phyloP scores from a whole-genome alignment of 2,329 filamentous ascomycete species.

The Aureobasidium sp. region DNA sequence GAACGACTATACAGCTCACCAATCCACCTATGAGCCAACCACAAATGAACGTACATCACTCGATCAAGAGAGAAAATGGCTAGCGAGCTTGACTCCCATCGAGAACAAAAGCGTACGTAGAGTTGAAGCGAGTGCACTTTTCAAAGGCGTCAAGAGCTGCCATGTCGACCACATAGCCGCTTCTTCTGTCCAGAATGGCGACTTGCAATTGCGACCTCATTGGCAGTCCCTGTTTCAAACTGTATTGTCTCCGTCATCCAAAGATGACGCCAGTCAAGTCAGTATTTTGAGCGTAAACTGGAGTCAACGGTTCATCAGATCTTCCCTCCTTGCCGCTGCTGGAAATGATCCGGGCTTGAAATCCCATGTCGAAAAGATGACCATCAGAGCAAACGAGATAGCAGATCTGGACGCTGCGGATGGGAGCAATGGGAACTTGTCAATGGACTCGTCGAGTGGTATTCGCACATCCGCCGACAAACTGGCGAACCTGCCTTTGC shows the following conservation, averaged over 20 bases:
- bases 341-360: not conserved
- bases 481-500: conserved; percentile 24
- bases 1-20: conserved; percentile 32
- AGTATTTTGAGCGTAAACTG: conserved; percentile 43
- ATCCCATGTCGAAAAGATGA: conserved; percentile 18
- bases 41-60: conserved; percentile 27
- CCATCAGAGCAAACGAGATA: conserved; percentile 32
- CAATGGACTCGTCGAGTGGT: conserved; percentile 20
- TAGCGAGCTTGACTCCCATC: conserved; percentile 32
- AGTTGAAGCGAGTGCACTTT: conserved; percentile 35
- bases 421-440: conserved; percentile 27
- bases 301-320: conserved; percentile 38
- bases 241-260: conserved; percentile 14
- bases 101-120: conserved; percentile 37
- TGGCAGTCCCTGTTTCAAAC: conserved; percentile 30
- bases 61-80: conserved; percentile 32
- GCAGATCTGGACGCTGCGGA: conserved; percentile 23
- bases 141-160: conserved; percentile 30
- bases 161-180: conserved; percentile 27
- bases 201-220: conserved; percentile 33
- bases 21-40: conserved; percentile 26
- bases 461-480: conserved; percentile 39
- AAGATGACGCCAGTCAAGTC: too few species aligned
- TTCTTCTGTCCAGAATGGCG: conserved; percentile 26
- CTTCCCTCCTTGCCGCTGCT: conserved; percentile 18